Evolutionary conservation across 192 early-diverging fungal species (phyloP), one percentile per base, ranked within the genome.

Genomic region (Coemansia sp.): DNA sequence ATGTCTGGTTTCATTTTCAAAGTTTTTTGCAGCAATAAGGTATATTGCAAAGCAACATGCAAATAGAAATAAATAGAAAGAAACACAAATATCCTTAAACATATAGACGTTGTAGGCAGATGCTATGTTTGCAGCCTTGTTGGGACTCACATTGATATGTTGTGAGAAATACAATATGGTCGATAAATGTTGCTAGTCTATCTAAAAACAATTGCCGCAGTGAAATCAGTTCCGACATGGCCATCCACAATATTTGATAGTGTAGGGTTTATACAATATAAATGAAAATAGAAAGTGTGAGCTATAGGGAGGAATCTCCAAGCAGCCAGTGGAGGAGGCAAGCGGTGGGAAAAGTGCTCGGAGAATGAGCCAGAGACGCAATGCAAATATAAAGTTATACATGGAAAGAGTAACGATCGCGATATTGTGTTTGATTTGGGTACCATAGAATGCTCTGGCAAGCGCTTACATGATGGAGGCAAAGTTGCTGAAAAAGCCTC

Each of bases 401-500:
- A 51, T 54, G 48, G 13, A 40, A 62, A n/a, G 61, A 26, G 22
- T 41, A 43, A 54, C 48, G 39, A 41, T 58, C 22, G 21, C 43
- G 56, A 67, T 41, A 67, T 52, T 32, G 48, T 21, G 19, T 1
- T 62, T 11, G 60, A n/a, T 22, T 9, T 1, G 8, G 37, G n/a
- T 52, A 3, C 8, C 37, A 19, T 22, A 15, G 15, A 22, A 21
- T 41, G 21, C 32, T 47, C 41, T 45, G 32, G 15, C n/a, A 49
- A n/a, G 51, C 51, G 21, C 12, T 47, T 66, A 76, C 65, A 82
- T 55, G 26, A 72, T 62, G 64, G 54, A 67, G 32, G 71, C 67
- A 71, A 82, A 82, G 71, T 82, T 82, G 37, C 67, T 70, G 49
- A 82, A 82, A 68, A 82, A 82, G 57, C 74, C 66, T 45, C 79